Conservation (phyloP, 352 stramenopile genomes). For the Globisporangium cederbergense region DNA sequence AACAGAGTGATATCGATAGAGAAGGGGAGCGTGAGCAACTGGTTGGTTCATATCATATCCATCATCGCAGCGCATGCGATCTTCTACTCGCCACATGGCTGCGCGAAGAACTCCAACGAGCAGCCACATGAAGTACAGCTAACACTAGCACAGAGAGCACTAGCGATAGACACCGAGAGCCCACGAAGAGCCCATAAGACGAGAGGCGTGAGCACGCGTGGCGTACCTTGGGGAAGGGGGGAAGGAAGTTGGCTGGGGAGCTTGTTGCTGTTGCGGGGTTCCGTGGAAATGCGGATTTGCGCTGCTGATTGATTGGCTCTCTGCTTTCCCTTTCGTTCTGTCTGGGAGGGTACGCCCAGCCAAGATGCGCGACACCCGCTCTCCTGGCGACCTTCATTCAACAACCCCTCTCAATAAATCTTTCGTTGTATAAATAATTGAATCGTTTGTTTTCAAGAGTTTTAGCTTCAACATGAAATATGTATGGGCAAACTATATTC, state of each 20-base stretch:
- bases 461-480: background rate
- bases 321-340: background rate
- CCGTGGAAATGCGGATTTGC: slow-evolving; percentile 18
- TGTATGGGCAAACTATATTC: background rate
- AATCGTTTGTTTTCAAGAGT: background rate
- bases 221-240: slow-evolving; percentile 3
- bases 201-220: background rate
- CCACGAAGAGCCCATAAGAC: background rate
- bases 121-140: background rate
- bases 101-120: background rate
- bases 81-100: background rate
- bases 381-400: background rate
- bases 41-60: background rate
- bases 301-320: slow-evolving; percentile 10
- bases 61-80: background rate
- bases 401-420: too few relatives aligned
- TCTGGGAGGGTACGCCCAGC: too few relatives aligned
- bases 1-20: background rate
- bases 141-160: background rate
- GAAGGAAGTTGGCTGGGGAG: background rate
- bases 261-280: slow-evolving; percentile 6
- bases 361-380: background rate
- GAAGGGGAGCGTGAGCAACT: background rate
- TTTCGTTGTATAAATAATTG: background rate
- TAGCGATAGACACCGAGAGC: background rate